phyloP scores from a whole-genome alignment of 2,329 filamentous ascomycete genomes.

The Cladophialophora carrionii region DNA sequence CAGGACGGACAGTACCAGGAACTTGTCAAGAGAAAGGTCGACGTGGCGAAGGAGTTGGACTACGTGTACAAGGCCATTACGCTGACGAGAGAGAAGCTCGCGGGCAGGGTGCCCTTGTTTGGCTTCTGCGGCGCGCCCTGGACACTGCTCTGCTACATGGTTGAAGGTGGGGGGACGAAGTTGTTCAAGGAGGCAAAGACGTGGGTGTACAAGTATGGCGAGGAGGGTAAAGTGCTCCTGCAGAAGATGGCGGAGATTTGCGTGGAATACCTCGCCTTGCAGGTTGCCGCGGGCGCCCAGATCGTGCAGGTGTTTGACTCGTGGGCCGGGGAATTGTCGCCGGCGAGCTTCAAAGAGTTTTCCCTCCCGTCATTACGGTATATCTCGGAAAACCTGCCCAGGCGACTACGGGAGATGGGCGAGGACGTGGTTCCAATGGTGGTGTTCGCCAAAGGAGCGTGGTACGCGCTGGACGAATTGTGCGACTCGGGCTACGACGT shows the following conservation, averaged over 20 bases:
- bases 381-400: conserved; percentile 80
- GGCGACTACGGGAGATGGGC: conserved; percentile 71
- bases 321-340: conserved; percentile 93
- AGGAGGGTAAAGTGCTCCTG: conserved; percentile 77
- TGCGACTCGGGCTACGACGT: conserved; percentile 91
- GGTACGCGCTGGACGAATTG: conserved; percentile 86
- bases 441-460: conserved; percentile 96
- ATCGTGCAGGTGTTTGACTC: conserved; percentile 97
- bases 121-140: conserved; percentile 97
- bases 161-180: conserved; percentile 95
- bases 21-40: conserved; percentile 75
- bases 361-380: conserved; percentile 82
- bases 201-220: conserved; percentile 89
- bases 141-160: conserved; percentile 98
- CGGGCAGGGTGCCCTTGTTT: conserved; percentile 86
- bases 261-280: conserved; percentile 88
- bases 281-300: conserved; percentile 93
- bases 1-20: conserved; percentile 80
- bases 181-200: conserved; percentile 93
- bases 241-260: conserved; percentile 93
- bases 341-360: conserved; percentile 79
- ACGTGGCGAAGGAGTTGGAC: conserved; percentile 80
- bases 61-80: conserved; percentile 98
- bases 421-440: conserved; percentile 90
- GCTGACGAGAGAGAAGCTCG: conserved; percentile 82